These are phyloP conservation scores for Leishmania martiniquensis DNA, from an alignment of 208 protist species.

Conservation along the genomic window DNA sequence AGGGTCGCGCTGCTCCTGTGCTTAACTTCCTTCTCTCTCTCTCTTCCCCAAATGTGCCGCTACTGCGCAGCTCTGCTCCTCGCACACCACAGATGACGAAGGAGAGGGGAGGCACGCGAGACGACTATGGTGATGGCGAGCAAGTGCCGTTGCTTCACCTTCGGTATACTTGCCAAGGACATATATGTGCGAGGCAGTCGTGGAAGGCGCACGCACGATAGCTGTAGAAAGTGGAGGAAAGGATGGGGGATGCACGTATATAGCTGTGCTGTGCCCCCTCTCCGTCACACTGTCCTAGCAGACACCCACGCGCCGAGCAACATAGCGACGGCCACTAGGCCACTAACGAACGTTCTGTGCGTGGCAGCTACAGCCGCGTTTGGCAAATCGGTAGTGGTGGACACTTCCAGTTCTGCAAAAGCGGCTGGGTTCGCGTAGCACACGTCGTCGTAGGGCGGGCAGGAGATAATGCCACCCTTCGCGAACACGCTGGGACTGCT, in stretches of 20 bases:
- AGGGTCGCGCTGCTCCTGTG: not conserved
- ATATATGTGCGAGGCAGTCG: not conserved
- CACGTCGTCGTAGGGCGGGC: conserved; percentile 43
- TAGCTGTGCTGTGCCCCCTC: not conserved
- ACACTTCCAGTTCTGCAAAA: not conserved
- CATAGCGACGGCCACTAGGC: not conserved
- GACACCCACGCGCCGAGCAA: not conserved
- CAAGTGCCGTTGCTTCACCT: not conserved
- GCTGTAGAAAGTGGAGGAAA: not conserved
- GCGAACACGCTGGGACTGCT: conserved; percentile 12
- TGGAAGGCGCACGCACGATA: not conserved
- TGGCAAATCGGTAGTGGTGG: not conserved
- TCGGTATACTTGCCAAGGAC: not conserved
- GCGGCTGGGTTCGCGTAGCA: conserved; percentile 30
- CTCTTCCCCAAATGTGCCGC: not conserved
- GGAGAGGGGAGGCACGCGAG: not conserved
- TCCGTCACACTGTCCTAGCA: not conserved
- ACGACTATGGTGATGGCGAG: not conserved
- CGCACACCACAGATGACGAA: not conserved
- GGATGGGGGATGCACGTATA: not conserved
- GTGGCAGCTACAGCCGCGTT: not conserved
- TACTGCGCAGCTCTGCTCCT: not conserved
- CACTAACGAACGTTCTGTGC: not conserved
- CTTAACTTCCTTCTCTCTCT: not conserved
- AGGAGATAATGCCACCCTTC: conserved; percentile 32